Evolutionary conservation across 73 alveolate species (phyloP).

Genomic region (Uronychia setigera): DNA sequence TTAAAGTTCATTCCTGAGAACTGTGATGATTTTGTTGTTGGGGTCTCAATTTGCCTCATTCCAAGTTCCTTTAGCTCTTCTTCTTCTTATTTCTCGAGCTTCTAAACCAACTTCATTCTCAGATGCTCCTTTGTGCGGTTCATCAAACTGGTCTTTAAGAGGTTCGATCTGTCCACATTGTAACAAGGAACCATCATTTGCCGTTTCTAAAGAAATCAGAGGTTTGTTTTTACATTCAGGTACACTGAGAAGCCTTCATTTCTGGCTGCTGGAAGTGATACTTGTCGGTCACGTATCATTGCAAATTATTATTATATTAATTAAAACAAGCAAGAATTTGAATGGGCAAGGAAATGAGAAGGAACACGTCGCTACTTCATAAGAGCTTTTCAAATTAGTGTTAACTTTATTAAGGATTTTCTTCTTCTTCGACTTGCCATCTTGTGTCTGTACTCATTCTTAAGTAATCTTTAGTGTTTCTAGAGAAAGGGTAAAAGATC

Average conservation of each 20-base stretch:
- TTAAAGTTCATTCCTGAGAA: background rate
- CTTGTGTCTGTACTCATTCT: background rate
- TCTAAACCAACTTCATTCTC: too few species aligned
- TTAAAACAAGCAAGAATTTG: background rate
- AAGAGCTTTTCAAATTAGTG: too few species aligned
- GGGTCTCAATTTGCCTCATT: background rate
- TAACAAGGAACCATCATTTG: background rate
- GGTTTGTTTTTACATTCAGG: background rate
- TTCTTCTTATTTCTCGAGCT: too few species aligned
- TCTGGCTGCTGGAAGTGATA: background rate
- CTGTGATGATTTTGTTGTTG: background rate
- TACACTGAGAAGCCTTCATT: background rate
- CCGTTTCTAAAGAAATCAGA: background rate
- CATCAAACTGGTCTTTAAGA: background rate
- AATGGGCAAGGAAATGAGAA: too few species aligned
- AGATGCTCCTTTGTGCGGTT: conserved; percentile 2
- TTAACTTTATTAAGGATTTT: background rate
- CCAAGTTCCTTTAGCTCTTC: background rate
- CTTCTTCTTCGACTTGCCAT: background rate
- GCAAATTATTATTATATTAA: background rate
- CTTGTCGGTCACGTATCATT: background rate
- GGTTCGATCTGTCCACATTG: background rate
- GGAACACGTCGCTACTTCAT: too few species aligned
- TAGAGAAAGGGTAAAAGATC: background rate
- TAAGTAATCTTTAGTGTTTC: background rate